Conservation (phyloP, 192 early-diverging fungal genomes). For the Kappamyces sp. region DNA sequence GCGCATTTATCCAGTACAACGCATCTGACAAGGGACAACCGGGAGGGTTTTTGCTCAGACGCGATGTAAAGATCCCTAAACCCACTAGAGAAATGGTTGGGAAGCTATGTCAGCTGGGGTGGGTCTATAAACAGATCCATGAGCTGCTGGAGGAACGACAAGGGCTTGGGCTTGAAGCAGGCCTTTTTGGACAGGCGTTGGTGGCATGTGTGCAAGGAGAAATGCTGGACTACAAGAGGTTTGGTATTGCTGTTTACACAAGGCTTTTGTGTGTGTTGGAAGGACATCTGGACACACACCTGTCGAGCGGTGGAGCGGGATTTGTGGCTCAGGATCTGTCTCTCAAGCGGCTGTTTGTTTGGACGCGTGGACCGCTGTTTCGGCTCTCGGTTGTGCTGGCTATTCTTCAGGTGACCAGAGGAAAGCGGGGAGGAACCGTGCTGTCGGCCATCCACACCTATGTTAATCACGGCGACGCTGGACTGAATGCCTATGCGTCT, state of each 20-base stretch:
- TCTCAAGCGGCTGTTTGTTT: slow-evolving; percentile 76
- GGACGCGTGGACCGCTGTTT: slow-evolving; percentile 75
- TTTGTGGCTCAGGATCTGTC: slow-evolving; percentile 54
- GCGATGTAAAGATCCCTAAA: slow-evolving; percentile 43
- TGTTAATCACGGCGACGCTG: slow-evolving; percentile 87
- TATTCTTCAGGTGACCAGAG: slow-evolving; percentile 37
- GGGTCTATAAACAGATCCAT: slow-evolving; percentile 62
- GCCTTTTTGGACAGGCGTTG: slow-evolving; percentile 61
- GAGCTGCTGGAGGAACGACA: slow-evolving; percentile 41
- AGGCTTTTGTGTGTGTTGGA: slow-evolving; percentile 56
- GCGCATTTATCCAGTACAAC: slow-evolving; percentile 69
- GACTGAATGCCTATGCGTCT: slow-evolving; percentile 53
- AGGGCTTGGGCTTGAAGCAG: slow-evolving; percentile 5
- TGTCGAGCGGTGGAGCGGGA: slow-evolving; percentile 26
- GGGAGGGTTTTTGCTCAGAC: background rate
- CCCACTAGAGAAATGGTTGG: slow-evolving; percentile 61
- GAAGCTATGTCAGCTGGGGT: slow-evolving; percentile 72
- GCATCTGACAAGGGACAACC: slow-evolving; percentile 31
- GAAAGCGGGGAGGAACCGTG: slow-evolving; percentile 59
- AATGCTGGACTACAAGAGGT: slow-evolving; percentile 73
- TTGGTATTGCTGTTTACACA: slow-evolving; percentile 45
- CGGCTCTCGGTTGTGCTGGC: slow-evolving; percentile 67
- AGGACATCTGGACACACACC: slow-evolving; percentile 51
- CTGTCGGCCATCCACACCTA: slow-evolving; percentile 74
- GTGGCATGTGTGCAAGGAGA: slow-evolving; percentile 73